Conservation (phyloP, 441 rosid genomes). For the Hypseocharis bilobata region DNA sequence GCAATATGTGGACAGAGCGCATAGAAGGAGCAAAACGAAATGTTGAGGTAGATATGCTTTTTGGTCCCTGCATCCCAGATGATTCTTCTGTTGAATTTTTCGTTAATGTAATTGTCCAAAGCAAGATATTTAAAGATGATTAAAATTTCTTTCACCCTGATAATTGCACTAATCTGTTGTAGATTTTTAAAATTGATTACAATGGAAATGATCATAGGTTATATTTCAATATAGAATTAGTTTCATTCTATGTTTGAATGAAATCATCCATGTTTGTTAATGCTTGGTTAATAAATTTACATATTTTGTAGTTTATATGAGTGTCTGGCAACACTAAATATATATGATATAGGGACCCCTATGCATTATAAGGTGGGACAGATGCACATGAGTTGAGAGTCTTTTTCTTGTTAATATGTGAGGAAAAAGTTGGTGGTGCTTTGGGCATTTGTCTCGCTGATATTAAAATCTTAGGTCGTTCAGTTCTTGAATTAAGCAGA, state of each 20-base stretch:
- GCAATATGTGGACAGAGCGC: conserved; percentile 99
- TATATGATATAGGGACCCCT: too few relatives aligned
- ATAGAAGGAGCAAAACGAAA: conserved; percentile 92
- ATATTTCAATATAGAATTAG: background rate
- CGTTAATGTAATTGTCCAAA: background rate
- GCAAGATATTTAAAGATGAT: background rate
- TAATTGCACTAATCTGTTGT: background rate
- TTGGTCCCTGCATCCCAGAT: background rate
- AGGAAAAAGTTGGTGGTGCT: background rate
- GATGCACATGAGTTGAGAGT: background rate
- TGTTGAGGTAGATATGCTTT: conserved; percentile 64
- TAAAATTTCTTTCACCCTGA: background rate
- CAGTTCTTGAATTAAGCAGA: background rate
- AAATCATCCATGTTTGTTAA: too few relatives aligned
- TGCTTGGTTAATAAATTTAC: too few relatives aligned
- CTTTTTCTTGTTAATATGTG: background rate
- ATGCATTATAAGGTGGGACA: background rate
- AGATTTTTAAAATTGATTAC: background rate
- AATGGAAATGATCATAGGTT: background rate
- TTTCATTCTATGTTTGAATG: background rate
- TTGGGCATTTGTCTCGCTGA: background rate
- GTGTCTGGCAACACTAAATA: too few relatives aligned
- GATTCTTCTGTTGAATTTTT: background rate
- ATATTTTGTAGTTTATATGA: too few relatives aligned
- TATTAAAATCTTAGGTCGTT: background rate